Evolutionary conservation across 2,329 filamentous ascomycete genomes (phyloP).

Genomic region (Coniochaeta pulveracea): DNA sequence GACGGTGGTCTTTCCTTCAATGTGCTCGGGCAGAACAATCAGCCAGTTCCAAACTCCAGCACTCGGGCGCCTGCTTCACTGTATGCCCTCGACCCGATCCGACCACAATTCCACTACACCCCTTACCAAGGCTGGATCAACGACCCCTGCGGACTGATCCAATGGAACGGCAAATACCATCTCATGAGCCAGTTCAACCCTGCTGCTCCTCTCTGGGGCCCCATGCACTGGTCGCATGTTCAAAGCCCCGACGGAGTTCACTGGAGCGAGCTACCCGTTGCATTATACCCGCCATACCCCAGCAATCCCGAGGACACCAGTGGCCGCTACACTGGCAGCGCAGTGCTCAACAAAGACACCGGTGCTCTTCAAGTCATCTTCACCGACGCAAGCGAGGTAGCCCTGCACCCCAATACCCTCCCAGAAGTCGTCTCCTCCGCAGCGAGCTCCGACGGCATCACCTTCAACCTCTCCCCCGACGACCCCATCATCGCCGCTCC

Average conservation of each 20-base stretch:
- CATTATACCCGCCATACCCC: constrained; percentile 9
- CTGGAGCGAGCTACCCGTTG: constrained; percentile 14
- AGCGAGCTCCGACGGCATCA: constrained; percentile 12
- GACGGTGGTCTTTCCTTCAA: constrained; percentile 16
- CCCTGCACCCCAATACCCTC: constrained; percentile 12
- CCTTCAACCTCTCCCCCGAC: constrained; percentile 9
- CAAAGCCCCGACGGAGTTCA: constrained; percentile 14
- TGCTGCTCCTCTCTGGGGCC: constrained; percentile 12
- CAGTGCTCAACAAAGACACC: constrained; percentile 10
- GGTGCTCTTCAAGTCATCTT: constrained; percentile 11
- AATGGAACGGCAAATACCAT: constrained; percentile 15
- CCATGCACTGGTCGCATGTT: constrained; percentile 16
- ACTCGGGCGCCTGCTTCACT: constrained; percentile 9
- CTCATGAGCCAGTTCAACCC: constrained; percentile 17
- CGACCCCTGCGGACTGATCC: constrained; percentile 13
- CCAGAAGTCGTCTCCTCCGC: constrained; percentile 12
- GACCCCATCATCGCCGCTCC: constrained; percentile 12
- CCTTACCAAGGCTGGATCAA: constrained; percentile 18
- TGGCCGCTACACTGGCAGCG: constrained; percentile 15
- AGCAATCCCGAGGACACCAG: constrained; percentile 9
- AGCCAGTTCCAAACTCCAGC: constrained; percentile 7
- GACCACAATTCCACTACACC: constrained; percentile 16
- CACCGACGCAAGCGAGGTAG: constrained; percentile 13
- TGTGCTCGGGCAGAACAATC: constrained; percentile 17
- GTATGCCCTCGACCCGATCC: constrained; percentile 15